These are phyloP conservation scores for Trichoderma citrinoviride DNA, from an alignment of 2,329 filamentous ascomycete species.

Conservation along the genomic window DNA sequence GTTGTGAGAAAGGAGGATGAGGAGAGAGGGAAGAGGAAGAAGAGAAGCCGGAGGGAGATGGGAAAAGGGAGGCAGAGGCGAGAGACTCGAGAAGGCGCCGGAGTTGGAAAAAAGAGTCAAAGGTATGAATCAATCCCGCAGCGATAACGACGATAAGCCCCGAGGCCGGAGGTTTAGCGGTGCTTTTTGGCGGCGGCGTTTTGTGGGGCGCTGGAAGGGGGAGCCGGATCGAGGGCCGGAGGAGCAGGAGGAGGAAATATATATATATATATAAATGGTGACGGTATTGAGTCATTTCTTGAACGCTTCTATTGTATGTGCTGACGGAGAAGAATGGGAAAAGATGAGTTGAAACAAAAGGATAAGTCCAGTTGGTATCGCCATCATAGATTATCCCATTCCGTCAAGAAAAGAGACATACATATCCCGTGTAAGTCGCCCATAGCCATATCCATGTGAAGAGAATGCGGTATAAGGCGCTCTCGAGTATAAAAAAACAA, in stretches of 20 bases:
- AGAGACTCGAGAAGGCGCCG: background rate
- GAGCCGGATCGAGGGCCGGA: background rate
- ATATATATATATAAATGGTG: background rate
- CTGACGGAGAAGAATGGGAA: background rate
- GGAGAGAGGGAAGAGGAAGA: background rate
- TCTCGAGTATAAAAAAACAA: background rate
- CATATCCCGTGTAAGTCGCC: background rate
- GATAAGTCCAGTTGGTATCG: background rate
- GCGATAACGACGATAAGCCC: slow-evolving; percentile 14
- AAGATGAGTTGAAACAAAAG: background rate
- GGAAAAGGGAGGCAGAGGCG: background rate
- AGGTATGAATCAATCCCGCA: slow-evolving; percentile 1
- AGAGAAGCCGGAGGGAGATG: background rate
- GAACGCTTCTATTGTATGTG: background rate
- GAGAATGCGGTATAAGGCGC: no score
- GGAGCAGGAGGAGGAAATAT: background rate
- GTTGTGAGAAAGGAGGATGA: background rate
- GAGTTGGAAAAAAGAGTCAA: background rate
- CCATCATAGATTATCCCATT: no score
- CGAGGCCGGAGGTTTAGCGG: slow-evolving; percentile 17
- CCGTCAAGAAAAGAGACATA: no score
- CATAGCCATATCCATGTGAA: background rate
- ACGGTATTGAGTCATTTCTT: background rate
- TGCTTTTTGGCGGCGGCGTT: slow-evolving; percentile 2
- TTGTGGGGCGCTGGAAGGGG: slow-evolving; percentile 1